Conservation (phyloP, 1,284 basidiomycete genomes). For the Boletellus deceptivus region DNA sequence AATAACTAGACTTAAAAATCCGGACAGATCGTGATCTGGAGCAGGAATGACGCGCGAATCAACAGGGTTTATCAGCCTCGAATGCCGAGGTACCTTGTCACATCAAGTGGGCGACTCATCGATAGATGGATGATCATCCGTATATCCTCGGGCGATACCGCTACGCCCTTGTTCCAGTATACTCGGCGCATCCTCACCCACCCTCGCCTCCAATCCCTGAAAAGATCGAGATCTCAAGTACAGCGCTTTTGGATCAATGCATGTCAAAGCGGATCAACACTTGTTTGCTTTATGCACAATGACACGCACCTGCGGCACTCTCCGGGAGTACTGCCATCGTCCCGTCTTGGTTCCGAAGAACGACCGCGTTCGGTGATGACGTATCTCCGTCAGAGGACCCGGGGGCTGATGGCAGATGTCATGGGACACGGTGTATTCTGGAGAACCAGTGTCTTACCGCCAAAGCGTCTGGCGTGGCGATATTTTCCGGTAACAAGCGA, state of each 20-base stretch:
- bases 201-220: slow-evolving; percentile 78
- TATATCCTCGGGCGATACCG: slow-evolving; percentile 88
- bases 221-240: slow-evolving; percentile 74
- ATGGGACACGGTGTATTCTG: background rate
- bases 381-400: slow-evolving; percentile 7
- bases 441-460: slow-evolving; percentile 32
- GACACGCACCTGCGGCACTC: slow-evolving; percentile 65
- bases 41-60: too few relatives aligned
- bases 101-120: slow-evolving; percentile 1
- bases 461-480: slow-evolving; percentile 72
- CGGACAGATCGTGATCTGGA: too few relatives aligned
- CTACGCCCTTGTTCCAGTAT: slow-evolving; percentile 84
- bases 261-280: slow-evolving; percentile 5
- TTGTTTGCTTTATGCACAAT: slow-evolving; percentile 8
- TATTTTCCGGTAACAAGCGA: slow-evolving; percentile 89
- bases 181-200: slow-evolving; percentile 81
- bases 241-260: slow-evolving; percentile 43
- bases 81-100: background rate
- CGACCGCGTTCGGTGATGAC: slow-evolving; percentile 39
- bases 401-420: background rate
- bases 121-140: slow-evolving; percentile 42
- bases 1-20: too few relatives aligned
- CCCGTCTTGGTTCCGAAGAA: slow-evolving; percentile 64
- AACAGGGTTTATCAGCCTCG: background rate
- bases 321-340: slow-evolving; percentile 56